Evolutionary conservation across 2,329 filamentous ascomycete species (phyloP), one percentile per base, ranked within the genome.

Genomic region (Metarhizium guizhouense): DNA sequence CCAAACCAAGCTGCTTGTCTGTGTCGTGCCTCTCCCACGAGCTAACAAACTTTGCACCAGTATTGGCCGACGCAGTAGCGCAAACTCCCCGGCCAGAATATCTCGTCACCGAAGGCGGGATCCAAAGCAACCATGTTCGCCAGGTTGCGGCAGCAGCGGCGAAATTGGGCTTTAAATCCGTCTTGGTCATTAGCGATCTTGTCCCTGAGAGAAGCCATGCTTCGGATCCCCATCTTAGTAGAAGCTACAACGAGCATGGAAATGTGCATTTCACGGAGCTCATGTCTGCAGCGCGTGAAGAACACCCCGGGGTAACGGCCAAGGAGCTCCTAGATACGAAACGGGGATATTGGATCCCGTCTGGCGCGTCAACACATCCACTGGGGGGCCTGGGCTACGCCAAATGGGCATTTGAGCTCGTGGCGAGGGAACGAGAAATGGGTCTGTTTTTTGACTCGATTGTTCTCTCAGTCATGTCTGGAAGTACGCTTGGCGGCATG

Each of bases 41-140:
- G 10, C 32, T 34, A 5, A 34, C 32, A 34, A 10, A 34, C 32
- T 11, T 25, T 11, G 32, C 10, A 2, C 4, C n/a, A 52, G 50
- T 56, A 20, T 13, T 56, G 8, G 54, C 54, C 20, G 54, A 56
- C 16, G 54, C 54, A 3, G 42, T 53, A 13, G 40, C 50, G 2
- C 40, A 56, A 38, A 30, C 29, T 34, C 50, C 50, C 14, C 25
- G 54, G 20, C 32, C 50, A 4, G 48, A 49, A 20, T 47, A 51
- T 16, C 42, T 56, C 25, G 25, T 56, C n/a, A 56, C 54, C 8
- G 51, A 47, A n/a, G 54, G 54, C 0, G 54, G 54, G n/a, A 51
- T 53, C 14, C 54, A 56, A 40, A 53, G 49, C 48, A 56, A 56
- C 34, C 54, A 56, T 51, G 51, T 53, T 30, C 54, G 54, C 4